Evolutionary conservation across 768 basidiomycete genomes (phyloP), one percentile per base, ranked within the genome.

Genomic region (Hypholoma fasciculare): DNA sequence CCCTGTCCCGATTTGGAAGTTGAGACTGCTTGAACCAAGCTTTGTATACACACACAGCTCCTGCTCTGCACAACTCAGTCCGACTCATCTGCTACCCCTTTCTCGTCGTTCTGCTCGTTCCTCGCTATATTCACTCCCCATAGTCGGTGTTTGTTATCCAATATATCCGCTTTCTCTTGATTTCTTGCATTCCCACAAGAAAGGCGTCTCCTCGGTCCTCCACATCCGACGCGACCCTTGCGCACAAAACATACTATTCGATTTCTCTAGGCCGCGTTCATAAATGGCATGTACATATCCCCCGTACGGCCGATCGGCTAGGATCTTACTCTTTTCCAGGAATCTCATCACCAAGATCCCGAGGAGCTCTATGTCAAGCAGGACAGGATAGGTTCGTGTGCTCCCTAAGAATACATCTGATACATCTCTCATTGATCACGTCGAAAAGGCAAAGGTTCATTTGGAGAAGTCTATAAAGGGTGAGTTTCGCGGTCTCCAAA

Each of bases 391-490:
- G 96, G 96, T 96, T 61, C 54, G 61, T 68, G 54, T 16, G 20
- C 30, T 20, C 17, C 40, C 37, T 40, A 8, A 17, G 14, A 57
- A 12, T 11, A 12, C 2, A 5, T 23, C 8, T 17, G 13, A 14
- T 23, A 8, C 36, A 16, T 36, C 19, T 57, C 20, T 40, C 49
- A 17, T 43, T 37, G n/a, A 42, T 34, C 4, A 11, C 34, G 8
- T 49, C 7, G 38, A 19, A 30, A 67, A 97, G 96, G 96, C 61
- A 98, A 99, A 74, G 96, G 96, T 34, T 98, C 96, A 5, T 98
- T 99, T 68, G 97, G 96, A 68, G 97, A 98, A 74, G 96, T 98
- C n/a, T 98, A 92, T 79, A 98, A 98, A 76, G 97, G 96, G 95
- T 94, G 57, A 55, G 82, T 63, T 52, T 39, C 56, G 55, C 38